Evolutionary conservation across 805 yeast species (phyloP), one percentile per base, ranked within the genome.

Genomic region (Monosporozyma solicola): DNA sequence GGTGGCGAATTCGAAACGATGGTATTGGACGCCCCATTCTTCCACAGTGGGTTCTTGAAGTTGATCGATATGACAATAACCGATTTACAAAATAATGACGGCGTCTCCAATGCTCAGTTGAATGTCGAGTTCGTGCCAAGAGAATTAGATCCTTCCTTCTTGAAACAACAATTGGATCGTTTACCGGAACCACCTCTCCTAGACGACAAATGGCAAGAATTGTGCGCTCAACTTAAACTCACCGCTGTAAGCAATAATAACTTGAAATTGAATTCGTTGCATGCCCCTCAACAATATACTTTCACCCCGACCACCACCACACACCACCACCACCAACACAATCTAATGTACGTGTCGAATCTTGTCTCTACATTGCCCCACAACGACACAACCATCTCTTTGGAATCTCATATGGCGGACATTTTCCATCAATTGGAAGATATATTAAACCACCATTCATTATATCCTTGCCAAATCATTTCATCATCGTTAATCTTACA

Each of bases 1-100:
- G 99, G 99, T 35, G 99, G 99, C 1, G 99, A 94, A 68, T 94
- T 89, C 68, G 99, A 94, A 67, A 85, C 97, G 0, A 72, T 92
- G 59, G 98, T 92, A 2, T 73, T 94, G 31, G 97, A 94, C 67
- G 88, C 95, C 1, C 95, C 96, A 0, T 84, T 88, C 55, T 94
- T 92, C 71, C 71, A 70, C 33, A 72, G 78, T 47, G 82, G 80
- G 41, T 71, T 66, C 51, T 65, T 84, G 46, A 71, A 68, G 8
- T 68, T 85, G 16, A 65, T 59, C 1, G 70, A 74, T 1, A 65
- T 64, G 15, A 62, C 72, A 31, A 65, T 77, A 1, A 20, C 20
- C 20, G 69, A 79, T 1, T 65, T 74, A 20, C 82, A 77, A 55
- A 70, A 83, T 0, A 75, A 72, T 51, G 90, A 81, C 60, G 91